Evolutionary conservation across 23 red algal species (phyloP), one percentile per base, ranked within the genome.

Genomic region (Gracilaria caudata): DNA sequence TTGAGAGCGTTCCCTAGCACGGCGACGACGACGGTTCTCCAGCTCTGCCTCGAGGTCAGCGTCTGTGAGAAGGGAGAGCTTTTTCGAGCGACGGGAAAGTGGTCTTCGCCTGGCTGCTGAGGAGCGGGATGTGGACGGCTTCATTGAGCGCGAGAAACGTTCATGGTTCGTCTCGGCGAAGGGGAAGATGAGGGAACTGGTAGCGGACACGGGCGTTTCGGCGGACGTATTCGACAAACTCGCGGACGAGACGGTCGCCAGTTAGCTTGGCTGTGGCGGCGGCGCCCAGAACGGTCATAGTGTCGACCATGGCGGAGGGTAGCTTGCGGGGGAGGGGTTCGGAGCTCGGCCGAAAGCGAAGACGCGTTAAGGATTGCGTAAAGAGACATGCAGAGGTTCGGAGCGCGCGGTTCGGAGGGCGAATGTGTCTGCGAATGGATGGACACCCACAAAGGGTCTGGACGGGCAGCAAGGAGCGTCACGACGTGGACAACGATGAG

Each of bases 31-130:
- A 19, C 73, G 71, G 53, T 35, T 60, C 24, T 78, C 86, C 20
- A 90, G 86, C 74, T 90, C 86, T 30, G 86, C 86, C 47, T 88
- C 84, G 41, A 88, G 84, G 40, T 88, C 84, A 16, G 84, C 84
- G 40, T 88, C 84, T n/a, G 84, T 77, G 65, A 77, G 54, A 33
- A 70, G 35, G 23, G 51, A 75, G 40, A 88, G 65, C 14, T 63
- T 82, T 39, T 82, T 82, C 23, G 78, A 82, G 13, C 39, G 47
- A 59, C 78, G 78, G 16, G 47, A 59, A 7, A 14, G 39, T 9
- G 25, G 38, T 8, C 51, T 54, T 10, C 54, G 51, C 7, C 78
- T 53, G 38, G 54, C 38, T 37, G 59, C 25, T 25, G 51, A 53
- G 19, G 78, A 82, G 23, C 57, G 23, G 4, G 57, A 8, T 60